phyloP scores from a whole-genome alignment of 148 eudicot genomes.

The Cornus florida region DNA sequence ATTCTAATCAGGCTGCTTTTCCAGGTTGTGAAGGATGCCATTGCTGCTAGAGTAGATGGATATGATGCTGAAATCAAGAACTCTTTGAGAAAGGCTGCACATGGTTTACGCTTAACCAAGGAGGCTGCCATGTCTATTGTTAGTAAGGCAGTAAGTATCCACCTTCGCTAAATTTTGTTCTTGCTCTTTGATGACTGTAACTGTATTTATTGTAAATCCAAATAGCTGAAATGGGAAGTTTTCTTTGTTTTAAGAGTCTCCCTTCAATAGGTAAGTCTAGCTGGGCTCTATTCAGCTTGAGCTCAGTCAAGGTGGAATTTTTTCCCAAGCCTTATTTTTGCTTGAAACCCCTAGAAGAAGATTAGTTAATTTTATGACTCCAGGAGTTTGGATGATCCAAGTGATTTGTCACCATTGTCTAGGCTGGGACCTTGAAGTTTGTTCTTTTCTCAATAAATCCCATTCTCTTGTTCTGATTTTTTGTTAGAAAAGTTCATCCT shows the following conservation, averaged over 20 bases:
- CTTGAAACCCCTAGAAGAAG: too few relatives aligned
- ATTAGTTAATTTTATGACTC: too few relatives aligned
- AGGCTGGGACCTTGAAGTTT: too few relatives aligned
- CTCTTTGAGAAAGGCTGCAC: conserved; percentile 91
- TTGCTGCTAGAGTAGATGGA: conserved; percentile 79
- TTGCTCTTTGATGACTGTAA: neutral
- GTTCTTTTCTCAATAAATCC: too few relatives aligned
- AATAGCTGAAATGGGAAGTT: neutral
- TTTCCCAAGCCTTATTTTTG: too few relatives aligned
- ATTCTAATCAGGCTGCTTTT: neutral
- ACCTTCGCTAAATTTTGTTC: neutral
- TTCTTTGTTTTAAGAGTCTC: neutral
- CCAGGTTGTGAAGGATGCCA: conserved; percentile 83
- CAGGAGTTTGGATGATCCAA: too few relatives aligned
- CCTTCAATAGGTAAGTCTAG: neutral
- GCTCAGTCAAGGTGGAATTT: too few relatives aligned
- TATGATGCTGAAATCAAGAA: conserved; percentile 71
- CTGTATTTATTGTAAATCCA: neutral
- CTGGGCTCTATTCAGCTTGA: neutral
- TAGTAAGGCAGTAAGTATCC: conserved; percentile 78
- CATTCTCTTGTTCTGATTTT: too few relatives aligned
- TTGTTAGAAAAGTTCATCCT: too few relatives aligned
- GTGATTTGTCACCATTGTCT: too few relatives aligned
- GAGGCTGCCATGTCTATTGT: conserved; percentile 92
- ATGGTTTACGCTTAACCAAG: conserved; percentile 91